Evolutionary conservation across 768 basidiomycete species (phyloP).

Genomic region (Suillus subalutaceus): DNA sequence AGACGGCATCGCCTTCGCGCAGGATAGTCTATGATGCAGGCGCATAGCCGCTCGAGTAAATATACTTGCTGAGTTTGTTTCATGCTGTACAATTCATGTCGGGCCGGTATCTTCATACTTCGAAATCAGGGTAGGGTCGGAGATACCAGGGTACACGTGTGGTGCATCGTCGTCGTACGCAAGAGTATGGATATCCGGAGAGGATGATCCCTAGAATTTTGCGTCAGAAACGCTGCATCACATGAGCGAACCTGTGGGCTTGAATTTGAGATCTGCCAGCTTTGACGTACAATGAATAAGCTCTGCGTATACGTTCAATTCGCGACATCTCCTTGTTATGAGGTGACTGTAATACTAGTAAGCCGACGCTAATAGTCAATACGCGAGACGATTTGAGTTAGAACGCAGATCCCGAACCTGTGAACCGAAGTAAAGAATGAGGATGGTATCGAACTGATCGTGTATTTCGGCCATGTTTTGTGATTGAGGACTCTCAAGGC

Average conservation of each 20-base stretch:
- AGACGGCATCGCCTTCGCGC: too few species aligned
- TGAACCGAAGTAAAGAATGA: too few species aligned
- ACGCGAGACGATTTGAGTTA: not conserved
- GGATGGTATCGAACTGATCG: constrained; percentile 83
- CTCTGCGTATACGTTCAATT: constrained; percentile 97
- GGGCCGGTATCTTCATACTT: too few species aligned
- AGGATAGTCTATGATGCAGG: too few species aligned
- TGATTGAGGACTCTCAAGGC: not conserved
- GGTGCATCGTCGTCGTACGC: constrained; percentile 94
- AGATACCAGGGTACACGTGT: constrained; percentile 91
- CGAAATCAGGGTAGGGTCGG: too few species aligned
- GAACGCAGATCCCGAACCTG: constrained; percentile 45
- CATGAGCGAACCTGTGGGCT: constrained; percentile 78
- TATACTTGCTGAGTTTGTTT: too few species aligned
- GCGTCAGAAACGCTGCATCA: not conserved
- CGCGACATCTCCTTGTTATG: constrained; percentile 96
- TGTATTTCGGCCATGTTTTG: constrained; percentile 81
- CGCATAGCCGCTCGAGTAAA: too few species aligned
- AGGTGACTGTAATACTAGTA: constrained; percentile 97
- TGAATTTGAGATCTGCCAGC: constrained; percentile 85
- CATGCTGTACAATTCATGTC: too few species aligned
- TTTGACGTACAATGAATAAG: constrained; percentile 95
- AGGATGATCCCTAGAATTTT: constrained; percentile 79
- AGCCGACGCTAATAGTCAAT: constrained; percentile 11
- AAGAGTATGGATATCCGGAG: constrained; percentile 96